Base-by-base conservation (phyloP, 331 rosid species). In the Quercus phellos region DNA sequence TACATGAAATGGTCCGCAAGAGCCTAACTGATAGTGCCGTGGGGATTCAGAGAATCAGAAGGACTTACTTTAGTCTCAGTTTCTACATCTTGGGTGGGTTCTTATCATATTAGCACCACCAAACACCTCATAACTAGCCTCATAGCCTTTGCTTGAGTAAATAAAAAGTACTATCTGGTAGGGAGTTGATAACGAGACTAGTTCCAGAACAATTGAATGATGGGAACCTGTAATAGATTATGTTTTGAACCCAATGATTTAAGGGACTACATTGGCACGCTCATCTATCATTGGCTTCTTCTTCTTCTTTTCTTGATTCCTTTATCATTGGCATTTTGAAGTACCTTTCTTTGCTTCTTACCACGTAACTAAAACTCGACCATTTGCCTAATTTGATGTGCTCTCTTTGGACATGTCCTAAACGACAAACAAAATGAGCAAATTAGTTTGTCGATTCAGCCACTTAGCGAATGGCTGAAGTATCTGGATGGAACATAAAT, bases 371-470 rank as follows among this genome's bases (percentile, higher is more conserved):
- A 29, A 29, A 55, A 56, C 54, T 70, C 80, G 84, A 18, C 75
- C 2, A 30, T 38, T 76, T 84, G 78, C 81, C 79, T 77, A 80
- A 82, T 51, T 64, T 55, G 83, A 82, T 56, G 74, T 75, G 59
- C 78, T 58, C 76, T 84, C 67, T 32, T 79, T 46, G 74, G 55
- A 76, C 77, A 63, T 66, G 59, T 73, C 82, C 68, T 26, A 83
- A n/a, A 87, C 83, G 92, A 85, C 89, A 85, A 81, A 32, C 83
- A 68, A 46, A 78, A 68, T 69, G 75, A 64, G 58, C 87, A 82
- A 78, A 81, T 43, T 24, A 78, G 75, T 80, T 71, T 55, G 77
- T 54, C 80, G 68, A 32, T 75, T 64, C 70, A 29, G 71, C 51
- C 84, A 67, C 38, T 51, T 79, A 74, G 89, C 74, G 19, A 42